Percentiles rank a stretch among this genome's conserved stretches.
phyloP scores from a whole-genome alignment of 106 monocot species.

The Dioscorea alata region DNA sequence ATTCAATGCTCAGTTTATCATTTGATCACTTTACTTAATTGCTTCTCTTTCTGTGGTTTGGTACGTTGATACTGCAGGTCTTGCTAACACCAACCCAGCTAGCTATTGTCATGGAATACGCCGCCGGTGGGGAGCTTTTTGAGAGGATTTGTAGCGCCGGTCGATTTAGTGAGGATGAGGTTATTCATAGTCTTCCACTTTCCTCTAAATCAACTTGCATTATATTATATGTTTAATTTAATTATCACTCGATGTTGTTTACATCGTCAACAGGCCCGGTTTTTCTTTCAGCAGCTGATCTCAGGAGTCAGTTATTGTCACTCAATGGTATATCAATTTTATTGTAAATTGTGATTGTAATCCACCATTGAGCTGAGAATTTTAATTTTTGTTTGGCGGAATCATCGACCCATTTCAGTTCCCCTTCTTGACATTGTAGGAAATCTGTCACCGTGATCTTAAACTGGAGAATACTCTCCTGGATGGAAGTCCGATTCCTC shows the following conservation, averaged over 20 bases:
- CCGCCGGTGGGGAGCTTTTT: slow-evolving; percentile 94
- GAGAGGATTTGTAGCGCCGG: slow-evolving; percentile 80
- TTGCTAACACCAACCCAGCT: slow-evolving; percentile 81
- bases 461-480: slow-evolving; percentile 90
- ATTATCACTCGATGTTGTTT: not conserved
- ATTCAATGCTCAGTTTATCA: too few species aligned
- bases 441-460: slow-evolving; percentile 90
- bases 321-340: slow-evolving; percentile 40
- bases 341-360: not conserved
- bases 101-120: slow-evolving; percentile 97
- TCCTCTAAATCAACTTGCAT: not conserved
- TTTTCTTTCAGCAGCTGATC: slow-evolving; percentile 90
- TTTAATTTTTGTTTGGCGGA: not conserved
- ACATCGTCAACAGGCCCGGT: slow-evolving; percentile 57
- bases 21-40: too few species aligned
- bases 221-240: not conserved
- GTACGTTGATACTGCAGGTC: slow-evolving; percentile 32
- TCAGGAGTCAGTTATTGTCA: slow-evolving; percentile 91
- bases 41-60: too few species aligned
- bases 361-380: too few species aligned
- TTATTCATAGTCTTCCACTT: slow-evolving; percentile 1
- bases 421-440: slow-evolving; percentile 26
- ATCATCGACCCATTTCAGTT: not conserved
- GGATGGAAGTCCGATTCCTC: slow-evolving; percentile 77
- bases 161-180: slow-evolving; percentile 84